Percentiles rank a stretch among this genome's conserved stretches.
These are phyloP conservation scores for Hypoxylon lienhwacheense DNA, from an alignment of 495 filamentous ascomycete genomes.

Conservation along the genomic window DNA sequence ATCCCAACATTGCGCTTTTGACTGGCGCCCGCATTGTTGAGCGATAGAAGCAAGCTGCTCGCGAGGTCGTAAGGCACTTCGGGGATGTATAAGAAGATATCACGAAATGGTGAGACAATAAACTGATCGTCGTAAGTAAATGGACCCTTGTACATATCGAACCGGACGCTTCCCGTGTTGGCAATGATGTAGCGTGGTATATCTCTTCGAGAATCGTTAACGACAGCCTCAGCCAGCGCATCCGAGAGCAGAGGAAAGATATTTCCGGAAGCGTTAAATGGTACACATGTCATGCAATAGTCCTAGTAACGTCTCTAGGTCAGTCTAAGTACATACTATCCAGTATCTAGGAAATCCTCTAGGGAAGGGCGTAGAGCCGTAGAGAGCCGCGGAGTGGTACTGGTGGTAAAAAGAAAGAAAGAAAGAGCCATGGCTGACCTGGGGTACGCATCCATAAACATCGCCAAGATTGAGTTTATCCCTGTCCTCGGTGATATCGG, in stretches of 20 bases:
- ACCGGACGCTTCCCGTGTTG: slow-evolving; percentile 80
- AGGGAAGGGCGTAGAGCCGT: too few species aligned
- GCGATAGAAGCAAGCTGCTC: slow-evolving; percentile 51
- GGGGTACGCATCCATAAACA: slow-evolving; percentile 71
- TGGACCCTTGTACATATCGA: slow-evolving; percentile 79
- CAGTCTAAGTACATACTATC: background rate
- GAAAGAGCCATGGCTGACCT: slow-evolving; percentile 24
- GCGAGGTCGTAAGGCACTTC: slow-evolving; percentile 69
- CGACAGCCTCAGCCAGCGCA: slow-evolving; percentile 58
- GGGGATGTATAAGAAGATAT: slow-evolving; percentile 67
- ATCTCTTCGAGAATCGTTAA: slow-evolving; percentile 48
- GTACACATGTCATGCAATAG: slow-evolving; percentile 67
- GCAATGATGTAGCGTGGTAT: slow-evolving; percentile 64
- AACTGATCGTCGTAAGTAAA: slow-evolving; percentile 80
- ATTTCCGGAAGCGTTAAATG: slow-evolving; percentile 61
- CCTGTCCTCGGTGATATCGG: slow-evolving; percentile 63
- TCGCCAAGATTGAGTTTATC: slow-evolving; percentile 63
- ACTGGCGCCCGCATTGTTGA: slow-evolving; percentile 46
- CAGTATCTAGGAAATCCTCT: too few species aligned
- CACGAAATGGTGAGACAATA: slow-evolving; percentile 77
- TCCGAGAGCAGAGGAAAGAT: slow-evolving; percentile 71
- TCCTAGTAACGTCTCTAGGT: slow-evolving; percentile 32
- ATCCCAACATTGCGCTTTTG: slow-evolving; percentile 45
- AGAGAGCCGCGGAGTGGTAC: too few species aligned
- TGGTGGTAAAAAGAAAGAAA: background rate